Evolutionary conservation across 2,329 filamentous ascomycete genomes (phyloP).

Genomic region (Calonectria fujianensis): DNA sequence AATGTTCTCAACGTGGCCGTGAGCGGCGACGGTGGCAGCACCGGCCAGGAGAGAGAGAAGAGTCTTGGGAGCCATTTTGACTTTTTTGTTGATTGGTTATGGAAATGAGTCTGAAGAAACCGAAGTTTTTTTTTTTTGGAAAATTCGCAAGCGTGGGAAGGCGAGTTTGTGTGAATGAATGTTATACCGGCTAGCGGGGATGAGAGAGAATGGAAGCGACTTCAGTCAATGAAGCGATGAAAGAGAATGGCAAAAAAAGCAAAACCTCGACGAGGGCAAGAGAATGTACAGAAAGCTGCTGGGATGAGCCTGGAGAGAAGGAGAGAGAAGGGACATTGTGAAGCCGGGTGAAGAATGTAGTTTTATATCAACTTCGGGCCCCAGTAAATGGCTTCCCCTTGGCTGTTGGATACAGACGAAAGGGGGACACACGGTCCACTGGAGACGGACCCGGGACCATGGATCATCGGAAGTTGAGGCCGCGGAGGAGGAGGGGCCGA

Average conservation of each 20-base stretch:
- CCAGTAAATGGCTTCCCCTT: background rate
- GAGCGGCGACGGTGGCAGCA: slow-evolving; percentile 54
- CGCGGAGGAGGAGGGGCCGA: slow-evolving; percentile 45
- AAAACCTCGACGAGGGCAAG: slow-evolving; percentile 49
- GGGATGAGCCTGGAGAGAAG: slow-evolving; percentile 52
- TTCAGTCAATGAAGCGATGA: slow-evolving; percentile 59
- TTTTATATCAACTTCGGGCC: slow-evolving; percentile 43
- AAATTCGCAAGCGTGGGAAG: slow-evolving; percentile 1
- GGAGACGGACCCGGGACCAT: slow-evolving; percentile 38
- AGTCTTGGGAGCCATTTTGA: slow-evolving; percentile 56
- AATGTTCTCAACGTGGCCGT: slow-evolving; percentile 56
- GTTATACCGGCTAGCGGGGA: slow-evolving; percentile 45
- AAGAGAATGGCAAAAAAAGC: slow-evolving; percentile 51
- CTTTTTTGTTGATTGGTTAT: slow-evolving; percentile 23
- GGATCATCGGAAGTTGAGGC: slow-evolving; percentile 43
- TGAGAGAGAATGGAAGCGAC: slow-evolving; percentile 52
- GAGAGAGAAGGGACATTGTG: slow-evolving; percentile 9
- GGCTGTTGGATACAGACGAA: background rate
- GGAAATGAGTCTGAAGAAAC: slow-evolving; percentile 33
- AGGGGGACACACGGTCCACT: slow-evolving; percentile 39
- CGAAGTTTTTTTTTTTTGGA: slow-evolving; percentile 16
- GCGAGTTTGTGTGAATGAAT: slow-evolving; percentile 47
- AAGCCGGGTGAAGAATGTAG: slow-evolving; percentile 8
- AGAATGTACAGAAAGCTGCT: slow-evolving; percentile 54
- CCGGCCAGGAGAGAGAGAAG: slow-evolving; percentile 53